These are phyloP conservation scores for Xylaria sp. DNA, from an alignment of 2,329 filamentous ascomycete species.

Conservation along the genomic window DNA sequence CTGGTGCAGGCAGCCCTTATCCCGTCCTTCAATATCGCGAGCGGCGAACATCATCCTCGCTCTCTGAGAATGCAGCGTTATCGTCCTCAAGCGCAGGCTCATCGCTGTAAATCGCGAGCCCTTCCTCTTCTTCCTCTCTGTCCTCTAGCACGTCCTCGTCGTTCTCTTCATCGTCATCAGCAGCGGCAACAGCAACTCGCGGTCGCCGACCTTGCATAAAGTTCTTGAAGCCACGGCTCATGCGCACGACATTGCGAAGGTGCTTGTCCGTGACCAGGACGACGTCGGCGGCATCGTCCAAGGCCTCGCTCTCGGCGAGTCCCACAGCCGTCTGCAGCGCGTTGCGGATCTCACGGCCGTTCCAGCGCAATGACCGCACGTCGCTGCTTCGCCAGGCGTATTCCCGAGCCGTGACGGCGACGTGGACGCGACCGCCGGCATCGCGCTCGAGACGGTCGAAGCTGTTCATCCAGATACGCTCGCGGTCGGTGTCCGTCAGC, in stretches of 20 bases:
- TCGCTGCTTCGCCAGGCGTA: constrained; percentile 47
- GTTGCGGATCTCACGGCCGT: constrained; percentile 46
- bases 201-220: constrained; percentile 33
- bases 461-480: constrained; percentile 52
- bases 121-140: not conserved
- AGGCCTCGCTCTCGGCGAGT: constrained; percentile 39
- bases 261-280: constrained; percentile 44
- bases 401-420: constrained; percentile 46
- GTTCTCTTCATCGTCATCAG: constrained; percentile 11
- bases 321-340: constrained; percentile 41
- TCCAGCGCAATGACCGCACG: constrained; percentile 47
- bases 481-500: constrained; percentile 49
- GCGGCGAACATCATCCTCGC: not conserved
- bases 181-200: no score
- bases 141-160: not conserved
- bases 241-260: constrained; percentile 45
- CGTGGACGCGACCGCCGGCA: constrained; percentile 45
- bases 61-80: not conserved
- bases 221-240: constrained; percentile 48
- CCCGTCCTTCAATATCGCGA: not conserved
- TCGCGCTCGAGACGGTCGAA: constrained; percentile 54
- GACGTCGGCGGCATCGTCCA: constrained; percentile 36
- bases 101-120: not conserved
- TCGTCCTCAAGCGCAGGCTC: not conserved
- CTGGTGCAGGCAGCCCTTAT: not conserved